Evolutionary conservation across 1,284 basidiomycete genomes (phyloP).

Genomic region (Apiotrichum sp.): DNA sequence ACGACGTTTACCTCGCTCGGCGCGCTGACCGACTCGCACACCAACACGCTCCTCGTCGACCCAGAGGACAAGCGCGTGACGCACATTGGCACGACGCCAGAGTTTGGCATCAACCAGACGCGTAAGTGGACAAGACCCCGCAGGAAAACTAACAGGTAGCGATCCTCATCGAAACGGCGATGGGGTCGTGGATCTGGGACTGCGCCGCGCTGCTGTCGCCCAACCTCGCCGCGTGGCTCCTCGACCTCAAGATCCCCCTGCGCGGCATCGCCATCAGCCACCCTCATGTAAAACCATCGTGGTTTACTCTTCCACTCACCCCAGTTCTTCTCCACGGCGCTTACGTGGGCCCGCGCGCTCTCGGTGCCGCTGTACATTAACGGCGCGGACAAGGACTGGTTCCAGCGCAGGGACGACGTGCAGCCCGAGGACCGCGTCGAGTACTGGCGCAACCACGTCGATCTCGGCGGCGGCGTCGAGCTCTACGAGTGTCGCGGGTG

Average conservation of each 20-base stretch:
- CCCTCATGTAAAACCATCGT: constrained; percentile 34
- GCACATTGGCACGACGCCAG: constrained; percentile 34
- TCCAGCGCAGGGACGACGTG: constrained; percentile 29
- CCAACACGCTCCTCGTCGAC: constrained; percentile 31
- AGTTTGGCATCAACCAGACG: constrained; percentile 42
- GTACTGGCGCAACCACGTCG: constrained; percentile 27
- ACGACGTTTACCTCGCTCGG: constrained; percentile 39
- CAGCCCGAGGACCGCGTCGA: constrained; percentile 22
- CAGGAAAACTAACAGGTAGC: constrained; percentile 18
- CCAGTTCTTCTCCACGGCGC: constrained; percentile 44
- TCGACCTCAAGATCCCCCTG: constrained; percentile 25
- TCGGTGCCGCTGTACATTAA: constrained; percentile 39
- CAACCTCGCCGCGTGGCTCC: constrained; percentile 27
- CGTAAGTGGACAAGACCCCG: constrained; percentile 25
- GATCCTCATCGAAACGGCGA: constrained; percentile 36
- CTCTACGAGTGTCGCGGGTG: constrained; percentile 45
- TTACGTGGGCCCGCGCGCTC: constrained; percentile 43
- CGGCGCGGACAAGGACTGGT: constrained; percentile 39
- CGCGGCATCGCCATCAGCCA: constrained; percentile 44
- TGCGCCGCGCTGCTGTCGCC: constrained; percentile 38
- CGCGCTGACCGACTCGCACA: constrained; percentile 18
- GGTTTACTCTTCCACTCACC: background rate
- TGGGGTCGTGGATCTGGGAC: constrained; percentile 44
- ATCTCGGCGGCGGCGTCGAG: constrained; percentile 27
- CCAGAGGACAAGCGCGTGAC: constrained; percentile 32